A percentile compares a stretch with the other conserved stretches of the same genome.
Conservation (phyloP, 2,329 filamentous ascomycete species). For the Fusarium austroafricanum region DNA sequence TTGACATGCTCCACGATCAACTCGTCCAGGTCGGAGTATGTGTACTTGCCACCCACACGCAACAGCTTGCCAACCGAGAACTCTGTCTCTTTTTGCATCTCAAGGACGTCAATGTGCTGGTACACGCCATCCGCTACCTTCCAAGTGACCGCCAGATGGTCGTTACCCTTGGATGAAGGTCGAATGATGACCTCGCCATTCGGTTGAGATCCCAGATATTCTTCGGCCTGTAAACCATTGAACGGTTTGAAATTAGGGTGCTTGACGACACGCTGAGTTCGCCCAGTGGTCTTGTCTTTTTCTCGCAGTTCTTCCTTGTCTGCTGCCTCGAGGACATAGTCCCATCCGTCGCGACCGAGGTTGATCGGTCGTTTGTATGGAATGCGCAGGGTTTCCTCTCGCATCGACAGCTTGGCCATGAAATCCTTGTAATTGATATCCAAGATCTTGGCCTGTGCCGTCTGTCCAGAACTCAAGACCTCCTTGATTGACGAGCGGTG, state of each 20-base stretch:
- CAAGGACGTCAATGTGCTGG: constrained; percentile 96
- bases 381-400: constrained; percentile 81
- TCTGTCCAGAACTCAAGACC: constrained; percentile 83
- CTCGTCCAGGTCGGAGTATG: constrained; percentile 95
- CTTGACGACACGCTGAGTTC: constrained; percentile 94
- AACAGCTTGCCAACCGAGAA: constrained; percentile 91
- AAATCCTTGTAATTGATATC: constrained; percentile 90
- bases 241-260: constrained; percentile 96
- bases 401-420: constrained; percentile 82
- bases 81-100: constrained; percentile 96
- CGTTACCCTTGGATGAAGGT: constrained; percentile 92
- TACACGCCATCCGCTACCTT: constrained; percentile 97
- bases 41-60: constrained; percentile 88
- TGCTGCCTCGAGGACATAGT: constrained; percentile 80
- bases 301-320: constrained; percentile 87
- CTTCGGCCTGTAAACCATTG: constrained; percentile 91
- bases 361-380: constrained; percentile 78
- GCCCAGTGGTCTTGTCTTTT: constrained; percentile 86
- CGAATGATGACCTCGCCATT: constrained; percentile 94
- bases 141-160: constrained; percentile 97
- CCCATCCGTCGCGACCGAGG: constrained; percentile 85
- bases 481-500: constrained; percentile 77
- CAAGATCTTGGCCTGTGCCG: constrained; percentile 86
- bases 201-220: constrained; percentile 88
- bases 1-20: constrained; percentile 97